Evolutionary conservation across 1,284 basidiomycete species (phyloP).

Genomic region (Papiliotrema fonsecae): DNA sequence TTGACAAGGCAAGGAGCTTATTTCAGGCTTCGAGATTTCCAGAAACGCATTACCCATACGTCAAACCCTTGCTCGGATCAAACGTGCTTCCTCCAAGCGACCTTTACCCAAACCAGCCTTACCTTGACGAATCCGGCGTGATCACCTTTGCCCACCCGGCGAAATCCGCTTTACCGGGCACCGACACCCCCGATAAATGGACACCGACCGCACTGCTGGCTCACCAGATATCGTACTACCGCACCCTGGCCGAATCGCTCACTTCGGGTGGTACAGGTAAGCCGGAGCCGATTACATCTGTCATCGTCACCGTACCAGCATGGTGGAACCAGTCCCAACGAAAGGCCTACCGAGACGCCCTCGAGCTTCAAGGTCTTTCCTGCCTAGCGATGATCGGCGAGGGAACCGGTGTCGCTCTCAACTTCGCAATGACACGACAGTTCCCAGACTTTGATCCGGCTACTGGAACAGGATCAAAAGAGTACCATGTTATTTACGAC

Average conservation of each 20-base stretch:
- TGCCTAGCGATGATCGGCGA: conserved; percentile 85
- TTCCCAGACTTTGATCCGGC: conserved; percentile 56
- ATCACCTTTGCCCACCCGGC: conserved; percentile 59
- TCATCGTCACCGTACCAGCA: conserved; percentile 78
- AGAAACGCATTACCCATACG: conserved; percentile 73
- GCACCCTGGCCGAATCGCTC: conserved; percentile 74
- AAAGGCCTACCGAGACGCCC: conserved; percentile 81
- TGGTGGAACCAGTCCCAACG: conserved; percentile 84
- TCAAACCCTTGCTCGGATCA: conserved; percentile 78
- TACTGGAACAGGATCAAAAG: conserved; percentile 52
- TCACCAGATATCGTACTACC: conserved; percentile 89
- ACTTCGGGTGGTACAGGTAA: conserved; percentile 50
- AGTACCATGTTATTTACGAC: conserved; percentile 91
- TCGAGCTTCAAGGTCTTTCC: conserved; percentile 81
- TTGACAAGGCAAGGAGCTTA: background rate
- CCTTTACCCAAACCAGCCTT: conserved; percentile 47
- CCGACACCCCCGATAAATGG: conserved; percentile 54
- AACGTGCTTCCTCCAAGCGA: conserved; percentile 48
- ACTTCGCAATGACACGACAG: conserved; percentile 91
- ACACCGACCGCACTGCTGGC: conserved; percentile 85
- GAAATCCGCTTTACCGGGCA: conserved; percentile 59
- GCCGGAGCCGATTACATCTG: conserved; percentile 69
- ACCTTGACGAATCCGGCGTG: conserved; percentile 51
- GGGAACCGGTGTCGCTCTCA: conserved; percentile 85
- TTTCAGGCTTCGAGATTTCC: conserved; percentile 83